A percentile compares a stretch with the other conserved stretches of the same genome.
Evolutionary conservation across 805 yeast species (phyloP).

Genomic region (Ogataea wickerhamii): DNA sequence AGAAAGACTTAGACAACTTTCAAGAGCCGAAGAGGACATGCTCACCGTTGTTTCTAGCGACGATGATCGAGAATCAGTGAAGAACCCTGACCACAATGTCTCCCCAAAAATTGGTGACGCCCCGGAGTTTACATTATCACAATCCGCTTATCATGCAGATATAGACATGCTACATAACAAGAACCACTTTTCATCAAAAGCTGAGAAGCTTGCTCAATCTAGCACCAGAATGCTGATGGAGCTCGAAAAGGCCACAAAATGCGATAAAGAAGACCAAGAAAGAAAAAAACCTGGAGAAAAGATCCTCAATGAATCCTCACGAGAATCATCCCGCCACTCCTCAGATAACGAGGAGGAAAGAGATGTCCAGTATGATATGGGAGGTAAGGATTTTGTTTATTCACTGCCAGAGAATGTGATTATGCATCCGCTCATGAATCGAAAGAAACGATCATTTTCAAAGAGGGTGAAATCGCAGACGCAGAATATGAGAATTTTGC

Average conservation of each 20-base stretch:
- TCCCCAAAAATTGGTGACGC: no score
- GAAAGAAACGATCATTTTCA: no score
- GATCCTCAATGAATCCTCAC: neutral
- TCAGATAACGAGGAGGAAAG: neutral
- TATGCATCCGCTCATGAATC: neutral
- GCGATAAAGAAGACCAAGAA: no score
- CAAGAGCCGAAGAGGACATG: neutral
- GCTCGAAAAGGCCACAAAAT: no score
- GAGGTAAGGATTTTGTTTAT: neutral
- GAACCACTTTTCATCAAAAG: no score
- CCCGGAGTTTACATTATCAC: neutral
- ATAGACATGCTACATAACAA: no score
- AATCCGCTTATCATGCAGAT: neutral
- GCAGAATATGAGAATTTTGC: neutral
- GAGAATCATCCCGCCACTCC: neutral
- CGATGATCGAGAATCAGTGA: neutral
- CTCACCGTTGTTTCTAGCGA: neutral
- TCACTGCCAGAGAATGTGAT: neutral
- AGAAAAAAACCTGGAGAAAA: no score
- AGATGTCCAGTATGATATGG: neutral
- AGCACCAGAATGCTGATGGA: no score
- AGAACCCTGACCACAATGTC: no score
- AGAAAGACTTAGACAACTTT: neutral
- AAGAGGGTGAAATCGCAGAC: no score
- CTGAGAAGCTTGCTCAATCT: no score